Evolutionary conservation across 805 yeast genomes (phyloP), one percentile per base, ranked within the genome.

Genomic region (Sugiyamaella chiloensis): DNA sequence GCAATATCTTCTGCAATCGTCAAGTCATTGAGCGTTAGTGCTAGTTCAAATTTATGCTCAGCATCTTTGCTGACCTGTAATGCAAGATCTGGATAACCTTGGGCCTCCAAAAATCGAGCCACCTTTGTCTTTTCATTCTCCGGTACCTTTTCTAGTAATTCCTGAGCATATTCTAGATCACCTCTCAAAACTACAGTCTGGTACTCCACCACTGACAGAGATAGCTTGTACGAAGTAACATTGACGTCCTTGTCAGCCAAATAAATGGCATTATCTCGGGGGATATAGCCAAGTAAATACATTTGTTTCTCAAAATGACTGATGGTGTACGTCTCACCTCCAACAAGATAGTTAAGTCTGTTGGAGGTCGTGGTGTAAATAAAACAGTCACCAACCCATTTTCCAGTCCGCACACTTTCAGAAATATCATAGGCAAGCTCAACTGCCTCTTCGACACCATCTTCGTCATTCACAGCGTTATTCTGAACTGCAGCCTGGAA

Each of bases 301-400:
- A 83, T 83, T 50, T 85, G 80, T 65, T 83, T 87, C 62, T 93
- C 96, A 61, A 85, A 90, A 71, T 93, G 98, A 29, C 91, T 89
- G 67, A 93, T 79, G 63, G 89, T 93, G 66, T 88, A 87, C 20
- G 86, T 81, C 61, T 89, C 87, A 32, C 95, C 95, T 59, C 99
- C 99, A 52, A 93, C 98, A 53, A 89, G 79, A 66, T 93, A 93
- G 69, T 90, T 91, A 62, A 93, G 75, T 67, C 98, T 81, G 70
- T 89, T 87, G 20, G 95, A 75, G 16, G 81, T 62, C 2, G 97
- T 88, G 12, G 97, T 87, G 72, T 85, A 93, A 46, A 93, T 80
- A 65, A 91, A 90, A 40, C 93, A 97, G 71, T 93, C 98, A 56
- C 98, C 99, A 60, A 90, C 89, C 89, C 97, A 93, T 66, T 83